Conservation (phyloP, 768 basidiomycete species). For the Hysterangium stoloniferum region DNA sequence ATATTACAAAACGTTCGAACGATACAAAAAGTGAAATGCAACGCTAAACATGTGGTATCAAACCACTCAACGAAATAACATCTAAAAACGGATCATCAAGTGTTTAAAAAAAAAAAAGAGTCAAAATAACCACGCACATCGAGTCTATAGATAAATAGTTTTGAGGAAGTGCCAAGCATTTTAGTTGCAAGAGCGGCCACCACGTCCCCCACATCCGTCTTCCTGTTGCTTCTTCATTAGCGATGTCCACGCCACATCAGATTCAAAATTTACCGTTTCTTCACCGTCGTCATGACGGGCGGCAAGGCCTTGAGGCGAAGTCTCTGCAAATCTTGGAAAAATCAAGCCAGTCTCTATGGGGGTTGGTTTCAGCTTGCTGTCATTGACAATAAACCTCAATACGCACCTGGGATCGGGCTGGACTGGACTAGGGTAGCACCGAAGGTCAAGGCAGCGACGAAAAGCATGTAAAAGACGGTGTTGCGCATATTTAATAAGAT, state of each 20-base stretch:
- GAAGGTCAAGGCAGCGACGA: background rate
- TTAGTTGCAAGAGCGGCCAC: conserved; percentile 9
- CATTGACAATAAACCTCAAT: background rate
- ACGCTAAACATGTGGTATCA: background rate
- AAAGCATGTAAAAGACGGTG: background rate
- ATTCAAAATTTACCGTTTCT: too few relatives aligned
- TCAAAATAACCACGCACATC: too few relatives aligned
- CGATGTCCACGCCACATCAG: too few relatives aligned
- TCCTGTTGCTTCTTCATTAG: background rate
- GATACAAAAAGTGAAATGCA: background rate
- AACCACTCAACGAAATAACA: background rate
- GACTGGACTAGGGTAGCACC: background rate
- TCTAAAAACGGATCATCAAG: background rate
- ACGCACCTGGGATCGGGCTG: conserved; percentile 1
- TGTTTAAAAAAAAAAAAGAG: background rate
- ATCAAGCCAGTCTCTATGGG: background rate
- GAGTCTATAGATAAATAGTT: too few relatives aligned
- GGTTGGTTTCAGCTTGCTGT: background rate
- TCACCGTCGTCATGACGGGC: too few relatives aligned
- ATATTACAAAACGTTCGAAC: too few relatives aligned
- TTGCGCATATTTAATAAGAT: conserved; percentile 1
- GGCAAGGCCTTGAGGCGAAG: background rate
- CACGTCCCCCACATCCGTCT: background rate
- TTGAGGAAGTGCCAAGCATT: too few relatives aligned
- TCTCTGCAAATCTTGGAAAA: background rate